A percentile compares a stretch with the other conserved stretches of the same genome.
phyloP scores from a whole-genome alignment of 2,329 filamentous ascomycete species.

The Cladophialophora immunda region DNA sequence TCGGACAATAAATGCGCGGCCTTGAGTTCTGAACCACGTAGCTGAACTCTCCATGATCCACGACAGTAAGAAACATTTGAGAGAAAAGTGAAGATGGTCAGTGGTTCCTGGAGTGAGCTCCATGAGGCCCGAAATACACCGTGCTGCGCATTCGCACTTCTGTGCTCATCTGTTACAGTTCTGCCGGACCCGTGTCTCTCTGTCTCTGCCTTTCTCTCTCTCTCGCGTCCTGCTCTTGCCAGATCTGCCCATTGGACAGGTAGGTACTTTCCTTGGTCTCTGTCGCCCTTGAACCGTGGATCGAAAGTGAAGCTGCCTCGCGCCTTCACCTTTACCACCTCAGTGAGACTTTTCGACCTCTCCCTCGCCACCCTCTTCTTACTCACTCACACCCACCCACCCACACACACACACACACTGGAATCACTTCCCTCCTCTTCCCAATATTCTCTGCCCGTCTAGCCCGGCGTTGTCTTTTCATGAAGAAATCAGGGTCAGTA shows the following conservation, averaged over 20 bases:
- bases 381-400: background rate
- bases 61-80: background rate
- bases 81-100: background rate
- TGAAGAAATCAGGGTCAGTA: background rate
- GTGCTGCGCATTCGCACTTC: background rate
- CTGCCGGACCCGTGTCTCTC: conserved; percentile 3
- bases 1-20: background rate
- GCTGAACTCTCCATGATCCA: background rate
- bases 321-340: background rate
- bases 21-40: background rate
- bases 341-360: background rate
- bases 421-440: background rate
- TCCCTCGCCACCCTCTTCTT: background rate
- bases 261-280: conserved; percentile 13
- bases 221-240: no score
- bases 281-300: background rate
- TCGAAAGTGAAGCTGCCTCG: conserved; percentile 1
- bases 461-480: background rate
- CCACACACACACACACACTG: background rate
- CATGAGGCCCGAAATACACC: background rate
- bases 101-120: background rate
- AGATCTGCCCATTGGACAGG: background rate
- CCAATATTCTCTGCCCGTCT: background rate
- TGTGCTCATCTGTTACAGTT: background rate
- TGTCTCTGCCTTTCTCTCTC: background rate